These are phyloP conservation scores for Kingdonia uniflora DNA, from an alignment of 164 flowering plant species.

Conservation along the genomic window DNA sequence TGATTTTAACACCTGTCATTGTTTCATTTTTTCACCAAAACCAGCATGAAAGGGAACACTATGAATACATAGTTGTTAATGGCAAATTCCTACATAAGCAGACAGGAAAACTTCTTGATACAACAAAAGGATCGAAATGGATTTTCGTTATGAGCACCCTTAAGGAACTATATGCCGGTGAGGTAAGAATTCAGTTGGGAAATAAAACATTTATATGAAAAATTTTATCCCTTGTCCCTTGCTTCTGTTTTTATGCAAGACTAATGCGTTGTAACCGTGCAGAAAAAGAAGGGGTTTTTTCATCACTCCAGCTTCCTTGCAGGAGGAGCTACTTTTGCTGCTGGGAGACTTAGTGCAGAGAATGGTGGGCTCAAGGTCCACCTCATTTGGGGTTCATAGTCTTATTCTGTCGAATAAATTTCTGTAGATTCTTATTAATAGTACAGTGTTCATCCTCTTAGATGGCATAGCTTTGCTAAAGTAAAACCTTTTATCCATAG, in stretches of 20 bases:
- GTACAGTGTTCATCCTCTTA: no score
- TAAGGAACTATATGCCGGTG: conserved; percentile 67
- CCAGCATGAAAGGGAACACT: conserved; percentile 76
- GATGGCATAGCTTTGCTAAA: no score
- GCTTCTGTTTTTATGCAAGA: neutral
- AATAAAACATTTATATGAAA: neutral
- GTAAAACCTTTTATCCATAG: no score
- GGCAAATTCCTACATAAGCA: conserved; percentile 54
- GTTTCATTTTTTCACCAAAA: neutral
- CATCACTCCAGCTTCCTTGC: conserved; percentile 96
- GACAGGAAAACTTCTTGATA: conserved; percentile 49
- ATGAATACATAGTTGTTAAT: conserved; percentile 47
- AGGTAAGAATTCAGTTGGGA: conserved; percentile 30
- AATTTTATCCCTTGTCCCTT: neutral
- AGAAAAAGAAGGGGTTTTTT: conserved; percentile 86
- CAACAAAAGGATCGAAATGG: conserved; percentile 46
- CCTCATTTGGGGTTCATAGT: no score
- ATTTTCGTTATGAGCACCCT: conserved; percentile 87
- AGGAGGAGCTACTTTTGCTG: conserved; percentile 83
- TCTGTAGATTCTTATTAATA: no score
- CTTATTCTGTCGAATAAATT: no score
- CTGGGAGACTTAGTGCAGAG: conserved; percentile 65
- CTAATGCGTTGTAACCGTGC: conserved; percentile 7
- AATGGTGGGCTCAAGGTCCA: conserved; percentile 67
- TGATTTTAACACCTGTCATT: neutral